phyloP scores from a whole-genome alignment of 2,329 filamentous ascomycete species.

The Coccinonectria pachysandricola region DNA sequence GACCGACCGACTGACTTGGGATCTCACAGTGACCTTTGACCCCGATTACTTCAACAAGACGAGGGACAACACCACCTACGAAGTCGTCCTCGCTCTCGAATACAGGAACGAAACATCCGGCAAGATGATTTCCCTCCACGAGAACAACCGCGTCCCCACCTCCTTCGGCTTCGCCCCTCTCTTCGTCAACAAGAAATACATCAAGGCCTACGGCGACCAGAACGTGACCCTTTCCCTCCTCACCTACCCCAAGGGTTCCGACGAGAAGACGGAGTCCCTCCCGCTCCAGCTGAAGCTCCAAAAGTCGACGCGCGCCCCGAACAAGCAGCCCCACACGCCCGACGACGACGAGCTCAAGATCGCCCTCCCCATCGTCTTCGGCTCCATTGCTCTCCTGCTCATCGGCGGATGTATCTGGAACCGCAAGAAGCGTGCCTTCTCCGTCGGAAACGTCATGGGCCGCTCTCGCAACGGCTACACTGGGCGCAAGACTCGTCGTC shows the following conservation, averaged over 20 bases:
- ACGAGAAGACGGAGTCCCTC: conserved; percentile 29
- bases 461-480: conserved; percentile 34
- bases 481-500: conserved; percentile 28
- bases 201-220: conserved; percentile 26
- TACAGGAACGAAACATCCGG: conserved; percentile 28
- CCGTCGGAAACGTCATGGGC: conserved; percentile 42
- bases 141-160: conserved; percentile 24
- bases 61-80: conserved; percentile 24
- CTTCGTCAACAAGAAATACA: conserved; percentile 27
- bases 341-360: conserved; percentile 37
- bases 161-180: conserved; percentile 39
- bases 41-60: conserved; percentile 36
- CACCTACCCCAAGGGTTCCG: conserved; percentile 24
- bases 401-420: conserved; percentile 49
- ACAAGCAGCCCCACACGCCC: conserved; percentile 22
- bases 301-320: conserved; percentile 26
- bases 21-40: conserved; percentile 46
- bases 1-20: no score
- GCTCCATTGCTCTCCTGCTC: conserved; percentile 35
- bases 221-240: conserved; percentile 41
- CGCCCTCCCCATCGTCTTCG: conserved; percentile 41
- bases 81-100: conserved; percentile 30
- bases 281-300: conserved; percentile 29
- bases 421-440: conserved; percentile 37
- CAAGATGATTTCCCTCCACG: conserved; percentile 27